Percentiles rank a stretch among this genome's conserved stretches.
phyloP scores from a whole-genome alignment of 2,329 filamentous ascomycete species.

The Cercospora zeae-maydis region DNA sequence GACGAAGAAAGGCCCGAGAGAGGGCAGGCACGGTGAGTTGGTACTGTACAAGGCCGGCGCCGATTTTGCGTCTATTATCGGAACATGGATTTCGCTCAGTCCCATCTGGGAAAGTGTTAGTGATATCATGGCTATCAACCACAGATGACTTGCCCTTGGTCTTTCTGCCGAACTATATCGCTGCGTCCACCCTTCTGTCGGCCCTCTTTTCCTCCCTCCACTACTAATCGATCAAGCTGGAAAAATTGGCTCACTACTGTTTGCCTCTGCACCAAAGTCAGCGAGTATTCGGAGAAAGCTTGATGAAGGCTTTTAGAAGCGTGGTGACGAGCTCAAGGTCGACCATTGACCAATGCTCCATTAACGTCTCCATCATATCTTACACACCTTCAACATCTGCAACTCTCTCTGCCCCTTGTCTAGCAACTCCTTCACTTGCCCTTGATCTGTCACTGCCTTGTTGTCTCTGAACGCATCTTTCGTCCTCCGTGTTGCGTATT shows the following conservation, averaged over 20 bases:
- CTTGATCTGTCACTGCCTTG: slow-evolving; percentile 65
- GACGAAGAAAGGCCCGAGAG: neutral
- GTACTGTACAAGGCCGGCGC: neutral
- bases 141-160: slow-evolving; percentile 61
- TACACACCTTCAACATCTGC: slow-evolving; percentile 80
- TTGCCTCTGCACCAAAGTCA: slow-evolving; percentile 69
- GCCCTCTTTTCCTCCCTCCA: slow-evolving; percentile 79
- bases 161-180: slow-evolving; percentile 70
- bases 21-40: neutral
- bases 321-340: neutral
- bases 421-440: slow-evolving; percentile 79
- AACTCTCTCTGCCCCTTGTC: slow-evolving; percentile 84
- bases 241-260: slow-evolving; percentile 93
- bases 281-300: slow-evolving; percentile 17
- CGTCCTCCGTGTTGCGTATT: slow-evolving; percentile 89
- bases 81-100: neutral
- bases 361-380: neutral
- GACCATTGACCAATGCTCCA: neutral
- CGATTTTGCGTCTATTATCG: neutral
- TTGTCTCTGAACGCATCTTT: slow-evolving; percentile 86
- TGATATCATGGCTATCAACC: neutral
- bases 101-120: slow-evolving; percentile 2
- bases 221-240: slow-evolving; percentile 83
- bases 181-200: slow-evolving; percentile 66
- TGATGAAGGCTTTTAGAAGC: neutral